Conservation (phyloP, 164 flowering plant species). For the Akebia trifoliata region DNA sequence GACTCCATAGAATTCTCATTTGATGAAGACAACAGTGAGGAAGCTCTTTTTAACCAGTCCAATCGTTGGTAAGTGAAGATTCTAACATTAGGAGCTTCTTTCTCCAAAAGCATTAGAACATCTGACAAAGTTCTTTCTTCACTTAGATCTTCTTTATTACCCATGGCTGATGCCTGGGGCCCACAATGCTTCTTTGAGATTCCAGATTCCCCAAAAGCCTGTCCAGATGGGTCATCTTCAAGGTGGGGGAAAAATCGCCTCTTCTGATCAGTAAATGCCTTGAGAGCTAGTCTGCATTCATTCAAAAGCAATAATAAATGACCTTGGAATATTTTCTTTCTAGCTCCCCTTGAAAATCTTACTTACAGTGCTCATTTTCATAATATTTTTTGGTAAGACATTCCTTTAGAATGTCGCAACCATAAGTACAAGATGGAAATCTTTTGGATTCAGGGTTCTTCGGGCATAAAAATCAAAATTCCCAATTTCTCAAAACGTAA, state of each 20-base stretch:
- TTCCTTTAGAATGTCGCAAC: too few species aligned
- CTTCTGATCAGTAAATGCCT: constrained; percentile 93
- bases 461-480: too few species aligned
- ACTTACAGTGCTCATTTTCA: background rate
- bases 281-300: constrained; percentile 72
- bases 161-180: constrained; percentile 22
- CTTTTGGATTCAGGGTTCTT: too few species aligned
- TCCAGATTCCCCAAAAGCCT: constrained; percentile 31
- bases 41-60: constrained; percentile 85
- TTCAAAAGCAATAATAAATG: constrained; percentile 9
- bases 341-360: background rate
- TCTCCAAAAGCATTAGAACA: constrained; percentile 44
- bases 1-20: constrained; percentile 41
- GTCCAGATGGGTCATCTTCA: constrained; percentile 38
- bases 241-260: constrained; percentile 87
- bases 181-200: constrained; percentile 49
- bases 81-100: constrained; percentile 53
- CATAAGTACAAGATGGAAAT: too few species aligned
- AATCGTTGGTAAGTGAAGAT: constrained; percentile 61
- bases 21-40: constrained; percentile 43
- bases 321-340: background rate
- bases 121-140: constrained; percentile 53
- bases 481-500: too few species aligned
- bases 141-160: constrained; percentile 39
- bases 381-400: background rate